phyloP scores from a whole-genome alignment of 73 alveolate species.

The Durusdinium trenchii region DNA sequence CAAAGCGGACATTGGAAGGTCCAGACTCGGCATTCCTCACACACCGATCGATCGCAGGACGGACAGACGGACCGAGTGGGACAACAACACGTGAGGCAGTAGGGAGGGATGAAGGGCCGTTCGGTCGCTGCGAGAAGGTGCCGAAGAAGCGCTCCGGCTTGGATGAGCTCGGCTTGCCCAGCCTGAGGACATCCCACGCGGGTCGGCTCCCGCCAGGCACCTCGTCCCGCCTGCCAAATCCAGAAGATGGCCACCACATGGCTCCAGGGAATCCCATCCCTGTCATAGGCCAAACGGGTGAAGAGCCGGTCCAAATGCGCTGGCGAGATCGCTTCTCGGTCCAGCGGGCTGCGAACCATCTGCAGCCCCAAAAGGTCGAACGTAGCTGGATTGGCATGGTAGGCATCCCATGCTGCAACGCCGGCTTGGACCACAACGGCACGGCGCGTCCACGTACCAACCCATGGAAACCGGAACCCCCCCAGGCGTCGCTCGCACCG shows the following conservation, averaged over 20 bases:
- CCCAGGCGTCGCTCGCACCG: too few relatives aligned
- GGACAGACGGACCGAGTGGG: neutral
- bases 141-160: neutral
- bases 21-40: neutral
- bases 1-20: neutral
- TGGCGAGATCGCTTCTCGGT: neutral
- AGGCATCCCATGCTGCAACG: neutral
- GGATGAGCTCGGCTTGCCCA: neutral
- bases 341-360: neutral
- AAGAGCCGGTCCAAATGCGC: neutral
- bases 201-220: neutral
- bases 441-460: too few relatives aligned
- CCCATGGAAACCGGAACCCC: too few relatives aligned
- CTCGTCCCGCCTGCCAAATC: neutral
- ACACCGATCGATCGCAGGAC: neutral
- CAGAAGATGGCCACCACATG: neutral
- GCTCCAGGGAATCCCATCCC: too few relatives aligned
- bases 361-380: neutral
- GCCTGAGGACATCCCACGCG: too few relatives aligned
- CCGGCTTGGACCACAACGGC: too few relatives aligned
- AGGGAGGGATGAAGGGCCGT: neutral
- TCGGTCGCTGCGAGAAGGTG: neutral
- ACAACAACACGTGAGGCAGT: neutral
- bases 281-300: neutral
- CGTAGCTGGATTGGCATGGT: neutral